Evolutionary conservation across 2,329 filamentous ascomycete species (phyloP).

Genomic region (Aureobasidium sp.): DNA sequence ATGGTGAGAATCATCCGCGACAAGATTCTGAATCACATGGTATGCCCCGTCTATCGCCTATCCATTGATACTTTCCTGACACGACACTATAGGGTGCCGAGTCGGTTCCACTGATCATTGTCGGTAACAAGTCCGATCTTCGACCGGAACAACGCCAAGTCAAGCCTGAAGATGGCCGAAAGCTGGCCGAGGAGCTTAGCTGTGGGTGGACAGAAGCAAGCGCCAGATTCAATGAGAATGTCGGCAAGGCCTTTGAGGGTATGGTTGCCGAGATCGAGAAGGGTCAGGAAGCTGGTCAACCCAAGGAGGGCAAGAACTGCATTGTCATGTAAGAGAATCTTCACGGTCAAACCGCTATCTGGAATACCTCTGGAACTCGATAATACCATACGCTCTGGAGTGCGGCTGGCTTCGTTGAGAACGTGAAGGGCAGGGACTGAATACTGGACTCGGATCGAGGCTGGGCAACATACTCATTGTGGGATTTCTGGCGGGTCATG

Average conservation of each 20-base stretch:
- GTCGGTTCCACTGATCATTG: slow-evolving; percentile 85
- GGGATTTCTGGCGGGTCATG: not conserved
- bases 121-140: slow-evolving; percentile 95
- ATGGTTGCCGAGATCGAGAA: slow-evolving; percentile 95
- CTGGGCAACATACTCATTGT: not conserved
- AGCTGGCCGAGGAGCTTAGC: slow-evolving; percentile 75
- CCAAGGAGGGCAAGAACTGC: slow-evolving; percentile 79
- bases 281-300: slow-evolving; percentile 72
- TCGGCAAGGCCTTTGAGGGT: slow-evolving; percentile 84
- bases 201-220: slow-evolving; percentile 95
- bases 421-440: not conserved
- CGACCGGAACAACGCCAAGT: slow-evolving; percentile 91
- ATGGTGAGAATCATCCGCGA: slow-evolving; percentile 95
- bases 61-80: not conserved
- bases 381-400: not conserved
- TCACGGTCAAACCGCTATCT: not conserved
- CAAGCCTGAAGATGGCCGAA: slow-evolving; percentile 73
- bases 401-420: not conserved
- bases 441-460: not conserved
- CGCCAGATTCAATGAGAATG: slow-evolving; percentile 90
- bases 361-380: not conserved
- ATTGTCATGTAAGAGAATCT: slow-evolving; percentile 62
- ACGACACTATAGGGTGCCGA: slow-evolving; percentile 64
- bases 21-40: slow-evolving; percentile 94
- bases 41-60: slow-evolving; percentile 40